phyloP scores from a whole-genome alignment of 164 flowering plant genomes.

The Umbellularia californica region DNA sequence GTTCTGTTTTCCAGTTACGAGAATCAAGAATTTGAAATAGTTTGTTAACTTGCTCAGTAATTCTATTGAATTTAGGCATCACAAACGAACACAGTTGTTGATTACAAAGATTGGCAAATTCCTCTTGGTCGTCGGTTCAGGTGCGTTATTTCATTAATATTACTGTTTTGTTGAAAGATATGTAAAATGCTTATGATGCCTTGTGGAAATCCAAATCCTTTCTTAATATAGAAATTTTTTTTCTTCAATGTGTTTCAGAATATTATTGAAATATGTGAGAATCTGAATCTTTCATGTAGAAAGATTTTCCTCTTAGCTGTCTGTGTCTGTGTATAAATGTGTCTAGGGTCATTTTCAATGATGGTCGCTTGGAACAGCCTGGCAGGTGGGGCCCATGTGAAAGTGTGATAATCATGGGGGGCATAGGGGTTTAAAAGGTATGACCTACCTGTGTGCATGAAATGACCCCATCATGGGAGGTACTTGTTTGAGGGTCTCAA shows the following conservation, averaged over 20 bases:
- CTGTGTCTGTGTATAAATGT: too few species aligned
- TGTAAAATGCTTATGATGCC: background rate
- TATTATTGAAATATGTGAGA: too few species aligned
- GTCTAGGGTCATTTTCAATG: too few species aligned
- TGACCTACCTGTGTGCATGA: too few species aligned
- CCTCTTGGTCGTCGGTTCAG: constrained; percentile 95
- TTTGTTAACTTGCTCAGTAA: background rate
- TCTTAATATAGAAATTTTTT: background rate
- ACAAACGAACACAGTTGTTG: constrained; percentile 64
- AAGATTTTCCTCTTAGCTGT: background rate
- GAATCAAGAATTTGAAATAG: background rate
- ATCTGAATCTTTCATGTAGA: background rate
- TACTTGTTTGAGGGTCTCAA: too few species aligned
- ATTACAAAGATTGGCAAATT: constrained; percentile 96
- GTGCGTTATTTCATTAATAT: constrained; percentile 20
- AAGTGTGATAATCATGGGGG: too few species aligned
- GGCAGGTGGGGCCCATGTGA: too few species aligned
- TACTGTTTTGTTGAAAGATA: background rate
- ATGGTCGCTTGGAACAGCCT: too few species aligned
- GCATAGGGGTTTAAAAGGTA: too few species aligned
- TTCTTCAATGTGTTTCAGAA: background rate
- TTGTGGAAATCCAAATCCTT: background rate
- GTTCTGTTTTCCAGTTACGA: background rate
- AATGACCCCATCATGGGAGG: too few species aligned
- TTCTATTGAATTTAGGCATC: constrained; percentile 50